Evolutionary conservation across 2,329 filamentous ascomycete species (phyloP), one percentile per base, ranked within the genome.

Genomic region (Acrocalymma vagum): DNA sequence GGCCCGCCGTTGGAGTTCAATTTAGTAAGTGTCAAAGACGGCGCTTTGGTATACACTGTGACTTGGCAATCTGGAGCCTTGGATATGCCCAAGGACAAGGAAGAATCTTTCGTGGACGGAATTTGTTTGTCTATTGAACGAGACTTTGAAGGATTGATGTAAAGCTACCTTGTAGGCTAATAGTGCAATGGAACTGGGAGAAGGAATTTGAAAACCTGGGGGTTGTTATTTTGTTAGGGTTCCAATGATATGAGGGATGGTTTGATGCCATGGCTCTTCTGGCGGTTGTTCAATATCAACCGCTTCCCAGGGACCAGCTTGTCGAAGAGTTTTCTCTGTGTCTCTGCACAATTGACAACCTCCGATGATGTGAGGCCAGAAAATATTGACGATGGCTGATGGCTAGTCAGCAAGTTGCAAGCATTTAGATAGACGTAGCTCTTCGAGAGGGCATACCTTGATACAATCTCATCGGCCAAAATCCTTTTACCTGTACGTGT

Each of bases 41-140:
- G 73, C 0, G 58, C 55, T 27, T 47, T 78, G 55, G 55, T 65
- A 4, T 59, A 73, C 27, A 64, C 65, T 2, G 49, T 72, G 9
- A 73, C 66, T 6, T 78, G 76, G 76, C 70, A 73, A 47, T 45
- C 48, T 14, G 74, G 74, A 1, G 71, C 71, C 28, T 53, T 78
- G 38, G 73, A 62, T 5, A 35, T 76, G 2, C 33, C 26, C 6
- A 22, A 25, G 8, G 33, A 57, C 5, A 55, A 65, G 11, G 69
- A 69, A 22, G 58, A 66, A 15, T 42, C 3, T 0, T 66, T 65
- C 24, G 52, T 58, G 16, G 33, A 46, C 10, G 42, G 41, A 7
- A 43, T 64, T 9, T 54, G 45, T 38, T n/a, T n/a, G n/a, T n/a
- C n/a, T n/a, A n/a, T n/a, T n/a, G n/a, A n/a, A n/a, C n/a, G n/a